A percentile compares a stretch with the other conserved stretches of the same genome.
These are phyloP conservation scores for Voacanga thouarsii DNA, from an alignment of 257 asterid species.

Conservation along the genomic window DNA sequence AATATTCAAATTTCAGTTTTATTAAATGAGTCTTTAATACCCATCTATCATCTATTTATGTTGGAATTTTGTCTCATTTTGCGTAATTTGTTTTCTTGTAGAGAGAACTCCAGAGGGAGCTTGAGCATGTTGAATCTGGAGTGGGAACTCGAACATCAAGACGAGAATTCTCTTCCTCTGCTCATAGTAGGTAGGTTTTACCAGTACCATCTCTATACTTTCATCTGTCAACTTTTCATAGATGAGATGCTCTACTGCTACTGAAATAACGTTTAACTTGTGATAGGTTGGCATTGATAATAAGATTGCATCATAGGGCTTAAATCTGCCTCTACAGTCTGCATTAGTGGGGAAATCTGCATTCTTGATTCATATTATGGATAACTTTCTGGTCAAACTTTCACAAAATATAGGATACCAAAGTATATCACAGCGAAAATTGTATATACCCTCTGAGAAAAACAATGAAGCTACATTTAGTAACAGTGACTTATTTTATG, in stretches of 20 bases:
- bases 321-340: neutral
- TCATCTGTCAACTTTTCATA: constrained; percentile 11
- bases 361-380: neutral
- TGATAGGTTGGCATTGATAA: neutral
- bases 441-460: neutral
- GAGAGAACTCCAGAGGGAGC: constrained; percentile 96
- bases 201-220: neutral
- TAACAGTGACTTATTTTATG: neutral
- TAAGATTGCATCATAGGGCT: neutral
- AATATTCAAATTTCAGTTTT: too few relatives aligned
- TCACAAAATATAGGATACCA: neutral
- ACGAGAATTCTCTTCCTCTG: constrained; percentile 73
- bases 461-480: neutral
- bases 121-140: constrained; percentile 93
- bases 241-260: neutral
- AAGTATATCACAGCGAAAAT: neutral
- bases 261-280: neutral
- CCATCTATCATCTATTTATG: neutral
- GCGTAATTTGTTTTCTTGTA: constrained; percentile 28
- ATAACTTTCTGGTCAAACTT: neutral
- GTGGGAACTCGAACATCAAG: constrained; percentile 71
- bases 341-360: neutral
- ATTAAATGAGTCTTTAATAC: too few relatives aligned
- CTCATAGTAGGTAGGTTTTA: constrained; percentile 66
- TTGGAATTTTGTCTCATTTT: neutral